These are phyloP conservation scores for Neofusicoccum laricinum DNA, from an alignment of 2,329 filamentous ascomycete species.

Conservation along the genomic window DNA sequence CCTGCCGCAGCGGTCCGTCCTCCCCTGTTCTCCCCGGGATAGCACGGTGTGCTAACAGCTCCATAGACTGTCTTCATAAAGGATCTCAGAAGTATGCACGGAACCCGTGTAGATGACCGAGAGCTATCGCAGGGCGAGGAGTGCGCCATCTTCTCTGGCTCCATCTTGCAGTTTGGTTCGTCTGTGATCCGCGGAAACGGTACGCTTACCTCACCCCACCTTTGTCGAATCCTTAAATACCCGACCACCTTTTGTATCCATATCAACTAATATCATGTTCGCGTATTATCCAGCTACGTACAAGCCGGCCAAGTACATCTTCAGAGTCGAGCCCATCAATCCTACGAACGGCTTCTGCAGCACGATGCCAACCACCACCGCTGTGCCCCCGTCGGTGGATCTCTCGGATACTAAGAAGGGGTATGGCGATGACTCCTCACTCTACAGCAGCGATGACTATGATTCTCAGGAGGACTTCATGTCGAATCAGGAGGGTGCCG, in stretches of 20 bases:
- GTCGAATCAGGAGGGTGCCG: neutral
- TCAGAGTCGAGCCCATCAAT: neutral
- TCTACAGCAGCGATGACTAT: neutral
- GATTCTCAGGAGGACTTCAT: neutral
- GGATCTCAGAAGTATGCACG: conserved; percentile 61
- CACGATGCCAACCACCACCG: neutral
- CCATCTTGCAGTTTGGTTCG: conserved; percentile 35
- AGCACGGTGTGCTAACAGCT: neutral
- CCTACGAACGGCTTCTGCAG: neutral
- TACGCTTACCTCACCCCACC: conserved; percentile 6
- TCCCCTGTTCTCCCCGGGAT: neutral
- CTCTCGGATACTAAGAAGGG: conserved; percentile 4
- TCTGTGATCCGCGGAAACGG: conserved; percentile 27
- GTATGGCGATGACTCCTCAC: neutral
- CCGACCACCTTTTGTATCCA: neutral
- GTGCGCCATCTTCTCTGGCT: conserved; percentile 28
- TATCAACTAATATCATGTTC: neutral
- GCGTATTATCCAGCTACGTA: neutral
- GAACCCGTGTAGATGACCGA: conserved; percentile 54
- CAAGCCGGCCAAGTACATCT: neutral
- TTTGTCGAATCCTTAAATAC: neutral
- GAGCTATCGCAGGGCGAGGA: conserved; percentile 25
- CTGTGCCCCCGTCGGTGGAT: neutral
- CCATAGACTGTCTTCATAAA: conserved; percentile 43
- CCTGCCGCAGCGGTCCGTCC: conserved; percentile 16